Base-by-base conservation (phyloP, 2,329 filamentous ascomycete species). In the Xylariaceae sp. region DNA sequence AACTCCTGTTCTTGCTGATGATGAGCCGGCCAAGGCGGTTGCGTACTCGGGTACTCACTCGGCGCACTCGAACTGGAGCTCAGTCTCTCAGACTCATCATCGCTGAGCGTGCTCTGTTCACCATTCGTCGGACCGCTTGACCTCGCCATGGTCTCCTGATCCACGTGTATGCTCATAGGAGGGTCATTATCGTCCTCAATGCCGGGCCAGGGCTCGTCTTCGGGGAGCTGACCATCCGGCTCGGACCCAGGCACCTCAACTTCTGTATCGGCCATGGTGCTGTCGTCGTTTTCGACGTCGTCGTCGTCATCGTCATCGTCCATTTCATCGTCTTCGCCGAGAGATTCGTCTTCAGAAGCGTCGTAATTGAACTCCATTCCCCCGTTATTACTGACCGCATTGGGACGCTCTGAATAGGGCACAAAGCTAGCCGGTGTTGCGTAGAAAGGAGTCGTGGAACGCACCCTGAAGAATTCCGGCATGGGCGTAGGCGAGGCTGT, bases 391-490 rank as follows among this genome's bases (percentile, higher is more conserved):
- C 69, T 63, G 50, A 68, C 65, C 52, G 70, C 67, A 13, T 69
- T 68, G 10, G 71, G 69, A 5, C 56, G 67, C 17, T 63, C 63
- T 2, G 67, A 66, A 6, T 74, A 71, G 0, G 83, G 78, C 2
- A 78, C 82, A 61, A 85, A 87, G 67, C 88, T 91, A 69, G 87
- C 80, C 0, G 89, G 89, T 0, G 89, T 92, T 2, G 88, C 87
- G 67, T 92, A 92, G 64, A 85, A 85, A 0, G 87, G 88, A 0
- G 81, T 84, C 10, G 76, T 77, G 11, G 72, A 72, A 37, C 79
- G 73, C 57, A 71, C 58, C 4, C 69, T 69, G 3, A 72, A 58
- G 3, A 68, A 69, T 37, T 73, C 68, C 3, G 73, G 74, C 61
- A 74, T 71, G 3, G 77, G 75, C 67, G 74, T 82, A 52, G 74